Percentiles rank a stretch among this genome's conserved stretches.
phyloP scores from a whole-genome alignment of 2,329 filamentous ascomycete species.

The Sporothrix variecibatus region DNA sequence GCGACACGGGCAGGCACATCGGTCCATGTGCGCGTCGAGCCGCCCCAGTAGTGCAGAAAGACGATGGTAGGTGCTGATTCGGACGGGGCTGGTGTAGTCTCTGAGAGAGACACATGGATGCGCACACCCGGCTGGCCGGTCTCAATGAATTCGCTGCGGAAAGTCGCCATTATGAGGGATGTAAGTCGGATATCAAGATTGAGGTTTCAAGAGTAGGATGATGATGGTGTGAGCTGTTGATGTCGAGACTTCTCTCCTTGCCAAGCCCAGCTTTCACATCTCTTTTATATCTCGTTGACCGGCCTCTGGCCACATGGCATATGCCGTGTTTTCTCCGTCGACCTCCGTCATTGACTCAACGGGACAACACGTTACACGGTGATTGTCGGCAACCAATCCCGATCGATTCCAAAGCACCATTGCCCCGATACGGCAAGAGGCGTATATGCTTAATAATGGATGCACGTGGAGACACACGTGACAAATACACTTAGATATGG shows the following conservation, averaged over 20 bases:
- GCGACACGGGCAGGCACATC: slow-evolving; percentile 30
- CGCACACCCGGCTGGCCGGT: neutral
- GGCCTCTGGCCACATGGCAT: neutral
- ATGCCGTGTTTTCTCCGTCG: neutral
- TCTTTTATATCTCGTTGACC: neutral
- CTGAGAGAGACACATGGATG: slow-evolving; percentile 10
- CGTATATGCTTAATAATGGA: neutral
- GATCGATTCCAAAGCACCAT: slow-evolving; percentile 1
- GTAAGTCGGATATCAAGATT: neutral
- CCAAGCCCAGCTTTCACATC: neutral
- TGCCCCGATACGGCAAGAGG: neutral
- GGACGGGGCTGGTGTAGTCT: neutral
- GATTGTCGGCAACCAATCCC: neutral
- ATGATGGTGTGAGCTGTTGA: neutral
- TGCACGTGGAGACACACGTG: neutral
- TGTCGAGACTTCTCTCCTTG: neutral
- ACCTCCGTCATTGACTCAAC: neutral
- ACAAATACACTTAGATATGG: neutral
- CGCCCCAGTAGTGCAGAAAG: slow-evolving; percentile 45
- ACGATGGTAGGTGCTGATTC: slow-evolving; percentile 26
- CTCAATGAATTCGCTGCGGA: slow-evolving; percentile 5
- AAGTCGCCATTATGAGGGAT: neutral
- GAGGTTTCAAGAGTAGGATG: neutral
- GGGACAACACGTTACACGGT: neutral
- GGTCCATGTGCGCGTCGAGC: slow-evolving; percentile 40